Evolutionary conservation across 108 stramenopile species (phyloP).

Genomic region (Stephanodiscus minutulus): DNA sequence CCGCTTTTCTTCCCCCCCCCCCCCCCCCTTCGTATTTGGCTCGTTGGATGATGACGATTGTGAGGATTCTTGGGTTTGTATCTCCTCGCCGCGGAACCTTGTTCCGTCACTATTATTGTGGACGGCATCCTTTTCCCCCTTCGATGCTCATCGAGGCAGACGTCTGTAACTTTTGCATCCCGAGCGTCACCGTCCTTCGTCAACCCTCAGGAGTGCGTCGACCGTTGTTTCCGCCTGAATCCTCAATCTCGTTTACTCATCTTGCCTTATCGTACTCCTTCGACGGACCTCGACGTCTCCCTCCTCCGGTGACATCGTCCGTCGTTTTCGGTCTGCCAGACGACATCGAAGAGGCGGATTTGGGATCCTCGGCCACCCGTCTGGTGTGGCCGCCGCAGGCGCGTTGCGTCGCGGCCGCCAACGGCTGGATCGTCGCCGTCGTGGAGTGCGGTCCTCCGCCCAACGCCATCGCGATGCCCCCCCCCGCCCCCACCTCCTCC

Average conservation of each 20-base stretch:
- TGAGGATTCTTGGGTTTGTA: no score
- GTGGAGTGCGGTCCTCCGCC: constrained; percentile 61
- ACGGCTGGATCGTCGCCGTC: constrained; percentile 85
- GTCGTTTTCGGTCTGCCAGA: constrained; percentile 37
- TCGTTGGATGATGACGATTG: no score
- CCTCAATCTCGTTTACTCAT: not conserved
- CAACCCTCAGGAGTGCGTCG: not conserved
- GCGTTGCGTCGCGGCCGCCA: constrained; percentile 75
- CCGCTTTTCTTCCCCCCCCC: no score
- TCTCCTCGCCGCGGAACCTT: no score
- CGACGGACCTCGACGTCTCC: not conserved
- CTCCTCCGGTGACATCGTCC: constrained; percentile 9
- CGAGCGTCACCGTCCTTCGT: not conserved
- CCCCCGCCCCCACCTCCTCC: constrained; percentile 12
- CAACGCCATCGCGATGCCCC: constrained; percentile 10
- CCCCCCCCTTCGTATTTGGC: no score
- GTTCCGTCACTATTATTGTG: no score
- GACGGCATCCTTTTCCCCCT: no score
- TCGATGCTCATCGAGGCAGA: not conserved
- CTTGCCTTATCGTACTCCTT: not conserved
- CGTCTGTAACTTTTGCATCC: no score
- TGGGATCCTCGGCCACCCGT: constrained; percentile 35
- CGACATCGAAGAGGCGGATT: constrained; percentile 49
- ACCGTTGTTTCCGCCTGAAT: not conserved
- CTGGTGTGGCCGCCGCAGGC: constrained; percentile 66